Conservation (phyloP, 371 early-diverging fungal species). For the Mortierella sp. region DNA sequence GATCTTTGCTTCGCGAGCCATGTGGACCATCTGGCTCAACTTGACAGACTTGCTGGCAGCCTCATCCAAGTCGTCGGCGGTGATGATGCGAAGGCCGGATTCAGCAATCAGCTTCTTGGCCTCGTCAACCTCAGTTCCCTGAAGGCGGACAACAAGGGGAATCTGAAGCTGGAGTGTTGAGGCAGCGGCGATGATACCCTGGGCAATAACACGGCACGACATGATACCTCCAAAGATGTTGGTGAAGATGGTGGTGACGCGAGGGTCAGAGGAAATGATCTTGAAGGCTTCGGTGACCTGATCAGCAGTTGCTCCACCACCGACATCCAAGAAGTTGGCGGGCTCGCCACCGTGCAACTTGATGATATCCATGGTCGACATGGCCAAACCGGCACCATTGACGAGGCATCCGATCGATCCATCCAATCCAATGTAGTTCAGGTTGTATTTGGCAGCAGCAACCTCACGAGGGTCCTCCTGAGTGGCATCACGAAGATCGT, state of each 20-base stretch:
- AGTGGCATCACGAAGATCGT: constrained; percentile 87
- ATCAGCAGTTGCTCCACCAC: constrained; percentile 95
- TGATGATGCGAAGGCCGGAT: constrained; percentile 91
- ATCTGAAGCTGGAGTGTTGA: constrained; percentile 90
- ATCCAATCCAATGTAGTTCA: constrained; percentile 99
- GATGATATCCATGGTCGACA: constrained; percentile 99
- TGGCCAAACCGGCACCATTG: constrained; percentile 99
- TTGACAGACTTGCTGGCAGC: constrained; percentile 96
- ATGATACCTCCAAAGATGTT: constrained; percentile 99
- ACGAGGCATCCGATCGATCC: constrained; percentile 87
- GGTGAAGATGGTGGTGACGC: constrained; percentile 95
- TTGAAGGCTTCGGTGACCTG: constrained; percentile 98
- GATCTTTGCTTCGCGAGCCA: constrained; percentile 77
- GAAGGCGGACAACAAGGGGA: constrained; percentile 96
- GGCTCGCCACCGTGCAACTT: constrained; percentile 98
- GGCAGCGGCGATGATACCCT: constrained; percentile 97
- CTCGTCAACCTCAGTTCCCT: constrained; percentile 89
- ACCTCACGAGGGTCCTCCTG: constrained; percentile 99
- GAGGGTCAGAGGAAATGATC: constrained; percentile 96
- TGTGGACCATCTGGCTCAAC: constrained; percentile 86
- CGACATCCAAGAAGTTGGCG: constrained; percentile 99
- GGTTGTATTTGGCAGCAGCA: constrained; percentile 93
- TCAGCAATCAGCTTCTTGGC: constrained; percentile 91
- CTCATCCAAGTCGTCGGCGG: constrained; percentile 94
- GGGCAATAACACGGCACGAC: constrained; percentile 98